Conservation (phyloP, 179 eudicot species). For the Amaranthus tricolor region DNA sequence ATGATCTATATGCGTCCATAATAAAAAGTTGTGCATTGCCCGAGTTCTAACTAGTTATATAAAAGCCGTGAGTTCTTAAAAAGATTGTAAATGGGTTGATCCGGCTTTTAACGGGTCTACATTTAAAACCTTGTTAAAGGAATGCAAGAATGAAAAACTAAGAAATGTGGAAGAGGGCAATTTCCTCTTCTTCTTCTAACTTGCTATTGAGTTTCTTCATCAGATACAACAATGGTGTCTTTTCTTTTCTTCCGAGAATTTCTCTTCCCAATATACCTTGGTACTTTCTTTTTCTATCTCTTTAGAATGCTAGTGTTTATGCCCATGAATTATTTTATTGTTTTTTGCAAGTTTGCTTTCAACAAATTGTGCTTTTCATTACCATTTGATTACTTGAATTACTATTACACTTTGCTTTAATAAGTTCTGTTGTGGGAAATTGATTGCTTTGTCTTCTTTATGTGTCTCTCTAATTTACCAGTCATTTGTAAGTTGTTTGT, state of each 20-base stretch:
- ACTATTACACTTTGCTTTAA: background rate
- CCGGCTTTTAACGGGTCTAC: too few relatives aligned
- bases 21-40: too few relatives aligned
- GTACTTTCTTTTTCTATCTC: conserved; percentile 24
- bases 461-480: background rate
- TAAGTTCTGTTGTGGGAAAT: background rate
- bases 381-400: background rate
- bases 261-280: conserved; percentile 30
- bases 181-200: background rate
- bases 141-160: too few relatives aligned
- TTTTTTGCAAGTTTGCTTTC: background rate
- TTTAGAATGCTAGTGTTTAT: background rate
- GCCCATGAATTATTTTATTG: background rate
- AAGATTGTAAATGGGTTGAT: too few relatives aligned
- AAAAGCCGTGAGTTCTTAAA: too few relatives aligned
- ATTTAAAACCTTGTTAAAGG: too few relatives aligned
- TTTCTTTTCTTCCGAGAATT: conserved; percentile 4
- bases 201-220: conserved; percentile 18
- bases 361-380: background rate
- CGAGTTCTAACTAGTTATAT: too few relatives aligned
- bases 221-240: conserved; percentile 25
- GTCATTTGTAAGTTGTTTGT: background rate
- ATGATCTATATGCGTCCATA: too few relatives aligned
- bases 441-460: background rate
- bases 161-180: conserved; percentile 35